Evolutionary conservation across 2,329 filamentous ascomycete genomes (phyloP), one percentile per base, ranked within the genome.

Genomic region (Leptosphaerulina australis): DNA sequence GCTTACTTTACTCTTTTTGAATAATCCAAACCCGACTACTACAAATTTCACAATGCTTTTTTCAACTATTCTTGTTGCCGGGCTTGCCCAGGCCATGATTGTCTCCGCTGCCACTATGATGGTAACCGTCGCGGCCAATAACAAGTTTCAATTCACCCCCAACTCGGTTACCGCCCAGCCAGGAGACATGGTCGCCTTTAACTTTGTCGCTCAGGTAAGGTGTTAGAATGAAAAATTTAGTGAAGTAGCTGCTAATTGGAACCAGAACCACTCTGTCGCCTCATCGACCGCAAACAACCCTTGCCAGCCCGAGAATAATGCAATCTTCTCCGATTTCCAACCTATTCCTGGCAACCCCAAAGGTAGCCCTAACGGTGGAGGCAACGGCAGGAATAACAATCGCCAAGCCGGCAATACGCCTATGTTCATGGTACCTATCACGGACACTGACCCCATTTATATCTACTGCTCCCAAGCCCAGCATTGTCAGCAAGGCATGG

Each of bases 401-500:
- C 63, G 60, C 46, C 61, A 63, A 41, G 44, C 54, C 14, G 56
- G 50, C 33, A 63, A 59, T 21, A 58, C 54, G 14, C 65, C 64
- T 22, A 62, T 53, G 53, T 67, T 68, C 58, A 66, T 62, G 56
- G 56, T 68, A 7, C 61, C 61, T 24, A 44, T 68, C 45, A 58
- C 53, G 21, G 60, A 67, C 44, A 83, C 80, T 37, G 83, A 80
- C 24, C 88, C 89, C 25, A 79, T 91, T 62, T 92, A 89, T 88
- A 74, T 90, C 51, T 92, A 87, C 79, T 92, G 88, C 74, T 84
- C 83, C 21, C 85, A 90, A 72, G 67, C 66, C 0, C 61, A 66
- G 45, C 89, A 93, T 75, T 93, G 88, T 74, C 82, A 90, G 71
- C 76, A 72, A 41, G 87, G 87, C 52, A 91, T 91, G 86, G 79